Evolutionary conservation across 2,329 filamentous ascomycete genomes (phyloP), one percentile per base, ranked within the genome.

Genomic region (Aspergillus quadricinctus): DNA sequence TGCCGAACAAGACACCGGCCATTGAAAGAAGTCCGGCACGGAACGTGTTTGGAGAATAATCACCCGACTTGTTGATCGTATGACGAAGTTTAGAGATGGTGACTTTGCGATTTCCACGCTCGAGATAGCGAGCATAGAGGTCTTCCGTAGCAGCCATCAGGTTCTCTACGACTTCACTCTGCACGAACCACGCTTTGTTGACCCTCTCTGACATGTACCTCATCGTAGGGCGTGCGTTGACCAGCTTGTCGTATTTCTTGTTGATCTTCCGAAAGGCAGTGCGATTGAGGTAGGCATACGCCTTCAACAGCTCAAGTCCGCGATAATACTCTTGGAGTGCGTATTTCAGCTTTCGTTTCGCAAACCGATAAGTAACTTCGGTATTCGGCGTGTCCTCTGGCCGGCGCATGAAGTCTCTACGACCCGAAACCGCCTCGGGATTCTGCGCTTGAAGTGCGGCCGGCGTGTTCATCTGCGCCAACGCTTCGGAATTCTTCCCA

Each of bases 211-310:
- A 88, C 83, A 97, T 89, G 72, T 93, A 97, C 28, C 88, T 84
- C 68, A 89, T 83, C 0, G 88, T 83, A 0, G 90, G 90, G 10
- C 88, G 83, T 43, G 91, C 88, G 64, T 92, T 85, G 55, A 92
- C 85, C 2, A 88, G 85, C 76, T 97, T 99, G 80, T 97, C 92
- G 71, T 95, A 97, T 75, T 99, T 99, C 74, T 99, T 99, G 76
- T 96, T 97, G 69, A 99, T 91, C 73, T 99, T 99, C 31, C 92
- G 87, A 69, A 97, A 97, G 0, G 92, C 94, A 0, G 91, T 96
- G 50, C 91, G 84, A 72, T 99, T 99, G 14, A 97, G 80, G 23
- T 96, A 77, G 1, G 92, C 88, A 66, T 96, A 99, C 0, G 90
- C 89, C 75, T 97, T 97, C 57, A 99, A 81, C 48, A 97, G 78